A percentile compares a stretch with the other conserved stretches of the same genome.
Evolutionary conservation across 108 stramenopile genomes (phyloP).

Genomic region (Nitzschia sp.): DNA sequence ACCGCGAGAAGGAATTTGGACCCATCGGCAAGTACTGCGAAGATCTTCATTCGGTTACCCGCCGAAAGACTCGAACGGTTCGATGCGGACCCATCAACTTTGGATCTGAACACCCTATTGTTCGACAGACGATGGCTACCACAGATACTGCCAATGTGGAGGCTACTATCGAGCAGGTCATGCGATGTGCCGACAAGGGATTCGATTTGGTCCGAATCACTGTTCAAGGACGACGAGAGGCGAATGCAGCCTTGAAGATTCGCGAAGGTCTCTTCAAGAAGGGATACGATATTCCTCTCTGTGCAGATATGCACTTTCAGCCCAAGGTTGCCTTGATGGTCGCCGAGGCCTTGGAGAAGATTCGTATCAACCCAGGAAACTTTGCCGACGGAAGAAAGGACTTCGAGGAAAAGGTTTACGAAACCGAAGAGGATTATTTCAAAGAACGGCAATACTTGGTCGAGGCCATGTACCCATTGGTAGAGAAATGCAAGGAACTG

Average conservation of each 20-base stretch:
- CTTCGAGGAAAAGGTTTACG: constrained; percentile 92
- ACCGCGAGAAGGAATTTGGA: constrained; percentile 71
- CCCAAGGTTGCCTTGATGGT: constrained; percentile 90
- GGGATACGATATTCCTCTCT: constrained; percentile 93
- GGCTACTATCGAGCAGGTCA: constrained; percentile 93
- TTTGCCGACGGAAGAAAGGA: constrained; percentile 95
- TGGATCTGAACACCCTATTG: constrained; percentile 95
- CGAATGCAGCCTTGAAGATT: constrained; percentile 82
- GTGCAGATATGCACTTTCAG: constrained; percentile 98
- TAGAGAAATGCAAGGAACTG: constrained; percentile 91
- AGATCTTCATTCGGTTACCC: constrained; percentile 62
- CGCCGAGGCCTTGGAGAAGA: constrained; percentile 95
- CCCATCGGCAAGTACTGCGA: constrained; percentile 84
- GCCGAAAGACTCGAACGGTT: constrained; percentile 86
- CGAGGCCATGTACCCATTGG: constrained; percentile 87
- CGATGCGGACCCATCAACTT: constrained; percentile 89
- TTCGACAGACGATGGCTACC: constrained; percentile 97
- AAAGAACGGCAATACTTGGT: constrained; percentile 79
- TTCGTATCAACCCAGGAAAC: constrained; percentile 97
- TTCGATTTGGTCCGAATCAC: constrained; percentile 95
- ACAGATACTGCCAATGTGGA: constrained; percentile 95
- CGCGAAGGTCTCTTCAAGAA: constrained; percentile 89
- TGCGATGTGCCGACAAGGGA: constrained; percentile 92
- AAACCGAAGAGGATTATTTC: constrained; percentile 85
- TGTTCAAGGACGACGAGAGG: constrained; percentile 92